Evolutionary conservation across 1,284 basidiomycete species (phyloP), one percentile per base, ranked within the genome.

Genomic region (Marasmius fiardii): DNA sequence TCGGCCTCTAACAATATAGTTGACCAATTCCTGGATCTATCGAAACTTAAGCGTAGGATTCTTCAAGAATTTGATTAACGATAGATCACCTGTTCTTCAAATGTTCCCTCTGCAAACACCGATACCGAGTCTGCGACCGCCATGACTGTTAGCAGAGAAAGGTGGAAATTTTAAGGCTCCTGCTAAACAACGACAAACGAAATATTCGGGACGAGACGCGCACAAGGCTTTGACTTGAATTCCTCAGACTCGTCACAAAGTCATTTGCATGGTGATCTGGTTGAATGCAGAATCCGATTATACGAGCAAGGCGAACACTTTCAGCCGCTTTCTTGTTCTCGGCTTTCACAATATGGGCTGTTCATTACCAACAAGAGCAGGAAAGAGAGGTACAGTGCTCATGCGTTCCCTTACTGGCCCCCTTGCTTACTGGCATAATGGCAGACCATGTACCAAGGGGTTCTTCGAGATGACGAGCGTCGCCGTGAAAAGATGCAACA

Each of bases 381-480:
- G 95, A 99, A 70, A 86, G 88, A 54, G 85, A 94, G 65, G 95
- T 95, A 60, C 51, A 71, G 67, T 52, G 18, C 4, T 12, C 39
- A 2, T 7, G 50, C 10, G 34, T 16, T 26, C 20, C 14, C 3
- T 23, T 14, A 39, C 35, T 43, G 39, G 35, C 39, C 10, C 20
- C 31, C 14, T n/a, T 14, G 8, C 26, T 21, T 18, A 28, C n/a
- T 31, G 16, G n/a, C n/a, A n/a, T n/a, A n/a, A n/a, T 43, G 11
- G 39, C 60, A 93, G 94, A 87, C 78, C 18, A 97, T 97, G 94
- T 96, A 90, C 67, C 80, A 88, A 67, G 94, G 94, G 28, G 93
- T 97, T 0, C 64, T 97, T 41, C 82, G 86, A 48, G 94, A 97
- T 68, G 93, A 96, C 63, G 91, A 86, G 61, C 85, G 94, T 31